Conservation (phyloP, 2,329 filamentous ascomycete genomes). For the Colletotrichum sp. region DNA sequence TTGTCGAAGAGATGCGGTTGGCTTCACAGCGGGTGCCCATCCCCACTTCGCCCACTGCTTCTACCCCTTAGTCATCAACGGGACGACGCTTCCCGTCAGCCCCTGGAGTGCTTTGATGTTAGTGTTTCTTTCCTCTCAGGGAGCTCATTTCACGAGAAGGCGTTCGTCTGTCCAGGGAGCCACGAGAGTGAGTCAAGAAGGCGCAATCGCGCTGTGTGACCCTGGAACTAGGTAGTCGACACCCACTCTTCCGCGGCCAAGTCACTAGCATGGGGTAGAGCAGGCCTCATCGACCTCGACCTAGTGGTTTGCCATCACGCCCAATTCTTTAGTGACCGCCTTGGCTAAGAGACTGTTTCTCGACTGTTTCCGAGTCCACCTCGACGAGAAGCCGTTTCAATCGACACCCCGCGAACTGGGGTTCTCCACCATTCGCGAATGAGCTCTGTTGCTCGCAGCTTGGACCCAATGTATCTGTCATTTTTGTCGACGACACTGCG, state of each 20-base stretch:
- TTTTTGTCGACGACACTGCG: not conserved
- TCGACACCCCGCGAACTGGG: not conserved
- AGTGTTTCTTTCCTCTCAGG: not conserved
- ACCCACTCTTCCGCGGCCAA: not conserved
- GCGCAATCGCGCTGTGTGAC: not conserved
- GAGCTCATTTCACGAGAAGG: not conserved
- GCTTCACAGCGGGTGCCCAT: not conserved
- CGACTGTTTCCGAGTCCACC: not conserved
- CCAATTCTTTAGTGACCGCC: not conserved
- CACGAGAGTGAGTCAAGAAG: not conserved
- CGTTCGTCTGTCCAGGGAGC: not conserved
- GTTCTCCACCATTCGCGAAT: not conserved
- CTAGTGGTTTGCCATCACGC: not conserved
- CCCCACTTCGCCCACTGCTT: not conserved
- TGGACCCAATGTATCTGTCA: constrained; percentile 3
- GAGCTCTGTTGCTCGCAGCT: not conserved
- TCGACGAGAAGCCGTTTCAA: not conserved
- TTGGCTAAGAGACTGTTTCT: not conserved
- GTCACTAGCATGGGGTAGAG: not conserved
- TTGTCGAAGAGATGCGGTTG: not conserved
- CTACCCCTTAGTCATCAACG: not conserved
- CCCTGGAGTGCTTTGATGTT: not conserved
- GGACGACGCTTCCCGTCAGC: not conserved
- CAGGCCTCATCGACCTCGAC: not conserved
- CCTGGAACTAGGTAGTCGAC: not conserved